These are phyloP conservation scores for Rhodosorus marinus DNA, from an alignment of 23 red algal species.

Conservation along the genomic window DNA sequence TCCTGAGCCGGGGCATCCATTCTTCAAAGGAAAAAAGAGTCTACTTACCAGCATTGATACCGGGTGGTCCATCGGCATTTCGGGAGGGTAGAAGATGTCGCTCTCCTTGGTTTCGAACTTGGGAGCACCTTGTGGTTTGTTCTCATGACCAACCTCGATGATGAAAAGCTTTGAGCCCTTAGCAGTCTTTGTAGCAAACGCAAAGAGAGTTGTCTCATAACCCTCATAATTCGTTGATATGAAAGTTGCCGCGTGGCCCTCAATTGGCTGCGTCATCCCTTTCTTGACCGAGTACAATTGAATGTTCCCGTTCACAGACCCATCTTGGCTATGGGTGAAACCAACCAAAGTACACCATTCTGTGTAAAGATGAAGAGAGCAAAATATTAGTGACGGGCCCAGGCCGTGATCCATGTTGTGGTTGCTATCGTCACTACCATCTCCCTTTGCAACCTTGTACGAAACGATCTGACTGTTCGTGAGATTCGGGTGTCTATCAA, in stretches of 20 bases:
- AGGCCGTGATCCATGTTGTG: no score
- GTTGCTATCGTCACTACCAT: no score
- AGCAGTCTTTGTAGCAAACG: slow-evolving; percentile 54
- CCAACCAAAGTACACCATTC: slow-evolving; percentile 80
- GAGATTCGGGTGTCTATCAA: slow-evolving; percentile 64
- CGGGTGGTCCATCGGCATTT: slow-evolving; percentile 52
- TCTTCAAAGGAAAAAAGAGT: no score
- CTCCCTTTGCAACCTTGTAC: slow-evolving; percentile 49
- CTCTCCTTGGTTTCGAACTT: slow-evolving; percentile 65
- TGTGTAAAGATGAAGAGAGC: slow-evolving; percentile 29
- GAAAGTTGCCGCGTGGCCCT: slow-evolving; percentile 93
- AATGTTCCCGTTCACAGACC: slow-evolving; percentile 57
- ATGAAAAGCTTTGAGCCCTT: slow-evolving; percentile 47
- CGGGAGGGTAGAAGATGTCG: slow-evolving; percentile 75
- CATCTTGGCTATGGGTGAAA: slow-evolving; percentile 38
- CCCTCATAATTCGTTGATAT: slow-evolving; percentile 36
- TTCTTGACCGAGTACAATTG: slow-evolving; percentile 81
- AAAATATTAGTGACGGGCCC: no score
- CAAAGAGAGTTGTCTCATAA: slow-evolving; percentile 51
- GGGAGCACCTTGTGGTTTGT: no score
- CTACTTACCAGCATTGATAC: slow-evolving; percentile 39
- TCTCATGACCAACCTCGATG: slow-evolving; percentile 88
- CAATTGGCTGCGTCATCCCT: slow-evolving; percentile 75
- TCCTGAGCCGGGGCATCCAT: slow-evolving; percentile 38
- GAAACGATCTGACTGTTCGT: slow-evolving; percentile 74